These are phyloP conservation scores for Rubia yunnanensis DNA, from an alignment of 257 asterid species.

Conservation along the genomic window DNA sequence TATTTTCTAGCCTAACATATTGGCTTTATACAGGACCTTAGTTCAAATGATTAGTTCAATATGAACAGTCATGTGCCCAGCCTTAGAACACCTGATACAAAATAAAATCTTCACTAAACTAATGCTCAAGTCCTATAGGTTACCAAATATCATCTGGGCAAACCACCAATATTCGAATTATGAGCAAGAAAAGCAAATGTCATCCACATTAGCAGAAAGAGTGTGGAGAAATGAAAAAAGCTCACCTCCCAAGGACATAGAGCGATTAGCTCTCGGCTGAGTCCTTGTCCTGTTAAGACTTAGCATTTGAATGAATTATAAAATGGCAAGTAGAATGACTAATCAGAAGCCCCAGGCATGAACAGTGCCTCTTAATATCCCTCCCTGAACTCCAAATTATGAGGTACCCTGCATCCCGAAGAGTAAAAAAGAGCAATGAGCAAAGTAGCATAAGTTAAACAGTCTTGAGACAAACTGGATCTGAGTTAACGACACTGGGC, in stretches of 20 bases:
- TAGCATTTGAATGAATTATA: conserved; percentile 13
- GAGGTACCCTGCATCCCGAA: conserved; percentile 1
- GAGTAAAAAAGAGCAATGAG: not conserved
- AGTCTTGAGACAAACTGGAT: not conserved
- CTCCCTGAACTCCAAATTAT: not conserved
- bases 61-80: not conserved
- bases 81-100: not conserved
- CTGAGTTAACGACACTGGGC: not conserved
- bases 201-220: not conserved
- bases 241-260: conserved; percentile 26
- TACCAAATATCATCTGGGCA: not conserved
- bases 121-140: not conserved
- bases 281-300: conserved; percentile 22
- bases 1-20: not conserved
- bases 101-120: not conserved
- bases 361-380: conserved; percentile 4
- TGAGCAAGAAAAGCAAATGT: not conserved
- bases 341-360: conserved; percentile 6
- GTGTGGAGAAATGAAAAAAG: not conserved
- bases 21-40: not conserved
- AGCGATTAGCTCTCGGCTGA: conserved; percentile 25
- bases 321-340: not conserved
- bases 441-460: not conserved
- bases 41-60: not conserved
- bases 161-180: not conserved